Conservation (phyloP, 345 rosid genomes). For the Litchi chinensis region DNA sequence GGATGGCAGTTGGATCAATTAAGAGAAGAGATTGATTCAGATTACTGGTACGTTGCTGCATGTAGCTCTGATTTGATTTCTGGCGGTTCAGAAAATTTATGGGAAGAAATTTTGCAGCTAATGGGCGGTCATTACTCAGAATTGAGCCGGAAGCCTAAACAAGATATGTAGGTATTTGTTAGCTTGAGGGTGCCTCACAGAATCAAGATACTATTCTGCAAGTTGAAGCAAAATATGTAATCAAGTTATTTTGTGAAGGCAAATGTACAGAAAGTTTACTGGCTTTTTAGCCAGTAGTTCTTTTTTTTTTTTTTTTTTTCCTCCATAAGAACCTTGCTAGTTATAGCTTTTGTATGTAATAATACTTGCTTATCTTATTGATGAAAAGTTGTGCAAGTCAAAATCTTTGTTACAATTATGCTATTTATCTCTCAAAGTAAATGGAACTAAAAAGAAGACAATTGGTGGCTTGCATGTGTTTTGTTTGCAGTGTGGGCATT, state of each 20-base stretch:
- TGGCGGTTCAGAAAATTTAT: slow-evolving; percentile 62
- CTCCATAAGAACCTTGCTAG: slow-evolving; percentile 7
- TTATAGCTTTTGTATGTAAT: slow-evolving; percentile 23
- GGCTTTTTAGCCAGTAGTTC: slow-evolving; percentile 26
- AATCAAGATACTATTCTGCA: slow-evolving; percentile 14
- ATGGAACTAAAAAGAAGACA: not conserved
- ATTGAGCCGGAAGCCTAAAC: slow-evolving; percentile 86
- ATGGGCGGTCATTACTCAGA: slow-evolving; percentile 93
- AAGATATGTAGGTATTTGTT: slow-evolving; percentile 53
- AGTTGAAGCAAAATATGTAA: slow-evolving; percentile 19
- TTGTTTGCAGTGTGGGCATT: not conserved
- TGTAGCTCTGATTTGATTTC: slow-evolving; percentile 79
- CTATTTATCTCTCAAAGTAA: not conserved
- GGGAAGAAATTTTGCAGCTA: slow-evolving; percentile 92
- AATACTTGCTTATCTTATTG: not conserved
- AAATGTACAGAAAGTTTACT: slow-evolving; percentile 60
- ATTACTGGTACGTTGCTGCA: slow-evolving; percentile 83
- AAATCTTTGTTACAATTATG: not conserved
- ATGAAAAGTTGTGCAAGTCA: not conserved
- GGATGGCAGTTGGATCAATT: slow-evolving; percentile 95
- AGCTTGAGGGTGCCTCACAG: slow-evolving; percentile 8
- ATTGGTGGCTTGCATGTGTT: not conserved
- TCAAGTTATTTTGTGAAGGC: slow-evolving; percentile 29
- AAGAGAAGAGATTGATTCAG: slow-evolving; percentile 81
- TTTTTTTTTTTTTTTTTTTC: not conserved